Evolutionary conservation across 2,329 filamentous ascomycete species (phyloP), one percentile per base, ranked within the genome.

Genomic region (Mollisiaceae sp.): DNA sequence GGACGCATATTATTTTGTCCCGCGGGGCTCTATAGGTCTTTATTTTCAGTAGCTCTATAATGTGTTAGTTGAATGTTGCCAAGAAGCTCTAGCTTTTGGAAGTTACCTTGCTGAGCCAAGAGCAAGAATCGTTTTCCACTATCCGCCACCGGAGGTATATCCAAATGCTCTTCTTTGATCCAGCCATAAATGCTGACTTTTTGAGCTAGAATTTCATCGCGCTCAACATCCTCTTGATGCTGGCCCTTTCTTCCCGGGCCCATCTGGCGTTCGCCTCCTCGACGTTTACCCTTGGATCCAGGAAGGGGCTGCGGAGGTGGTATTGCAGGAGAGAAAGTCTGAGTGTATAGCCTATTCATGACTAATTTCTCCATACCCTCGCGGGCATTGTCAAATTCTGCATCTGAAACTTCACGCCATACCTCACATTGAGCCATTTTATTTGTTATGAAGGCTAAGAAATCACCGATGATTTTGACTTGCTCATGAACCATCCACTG

Each of bases 401-500:
- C 92, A 77, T 99, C 95, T 0, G 94, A 97, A 0, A 98, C 92
- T 39, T 95, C 92, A 64, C 92, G 88, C 95, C 95, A 99, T 2
- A 99, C 93, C 68, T 99, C 95, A 75, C 95, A 99, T 70, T 93
- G 86, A 15, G 91, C 93, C 96, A 99, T 99, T 81, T 98, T 98
- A 80, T 97, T 97, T 62, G 92, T 91, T 69, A 99, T 99, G 75
- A 99, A 99, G 54, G 93, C 89, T 57, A 99, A 82, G 72, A 99
- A 99, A 77, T 99, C 96, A 70, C 92, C 89, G 67, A 99, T 97
- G 68, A 99, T 98, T 80, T 99, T 99, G 76, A 98, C 95, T 78
- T 99, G 95, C 79, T 99, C 95, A 77, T 99, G 95, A 8, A 97
- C 95, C 92, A 97, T 97, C 95, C 95, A 99, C 78, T 98, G 95